Base-by-base conservation (phyloP, 2,329 filamentous ascomycete genomes). In the Cordyceps pruinosa region DNA sequence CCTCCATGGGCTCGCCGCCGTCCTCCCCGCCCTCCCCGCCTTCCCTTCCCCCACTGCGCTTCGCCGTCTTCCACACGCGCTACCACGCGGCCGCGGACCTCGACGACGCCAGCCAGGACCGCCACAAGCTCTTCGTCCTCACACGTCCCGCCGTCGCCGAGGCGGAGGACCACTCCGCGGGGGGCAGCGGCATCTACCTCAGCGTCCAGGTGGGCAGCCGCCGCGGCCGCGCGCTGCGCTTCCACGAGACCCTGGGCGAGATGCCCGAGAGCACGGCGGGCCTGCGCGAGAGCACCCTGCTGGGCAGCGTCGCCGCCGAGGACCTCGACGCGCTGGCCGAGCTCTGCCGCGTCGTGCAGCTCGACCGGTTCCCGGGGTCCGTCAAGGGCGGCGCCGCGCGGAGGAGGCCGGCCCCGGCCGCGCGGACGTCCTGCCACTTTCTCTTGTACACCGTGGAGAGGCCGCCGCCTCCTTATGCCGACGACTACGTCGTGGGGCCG, bases 301-400 rank as follows among this genome's bases (percentile, higher is more conserved):
- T 67, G 12, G 64, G 66, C n/a, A 63, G 61, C 12, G 58, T 68
- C 12, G 53, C 62, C 23, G 52, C 59, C 6, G 42, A 59, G 7
- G 57, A 63, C 17, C 30, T 67, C 5, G 59, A 61, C 13, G 49
- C 58, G 37, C 54, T 66, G 19, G 51, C 52, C 0, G 19, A 52
- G n/a, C 26, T 64, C 13, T 65, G 64, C 41, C 54, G 57, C 10
- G 23, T n/a, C 12, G 44, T 25, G 19, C 28, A 49, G 23, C 8
- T 7, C 19, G 34, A 49, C 10, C 9, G 17, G 34, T 32, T 47
- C 15, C 45, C 45, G 6, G 28, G 32, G 34, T 5, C 32, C 30
- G 23, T 12, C 23, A 41, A 13, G 19, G 2, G 15, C 30, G 15
- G 32, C 4, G 25, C 34, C 7, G n/a, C 9, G 35, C 25, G 35